These are phyloP conservation scores for Xylaria cubensis DNA, from an alignment of 495 filamentous ascomycete genomes.

Conservation along the genomic window DNA sequence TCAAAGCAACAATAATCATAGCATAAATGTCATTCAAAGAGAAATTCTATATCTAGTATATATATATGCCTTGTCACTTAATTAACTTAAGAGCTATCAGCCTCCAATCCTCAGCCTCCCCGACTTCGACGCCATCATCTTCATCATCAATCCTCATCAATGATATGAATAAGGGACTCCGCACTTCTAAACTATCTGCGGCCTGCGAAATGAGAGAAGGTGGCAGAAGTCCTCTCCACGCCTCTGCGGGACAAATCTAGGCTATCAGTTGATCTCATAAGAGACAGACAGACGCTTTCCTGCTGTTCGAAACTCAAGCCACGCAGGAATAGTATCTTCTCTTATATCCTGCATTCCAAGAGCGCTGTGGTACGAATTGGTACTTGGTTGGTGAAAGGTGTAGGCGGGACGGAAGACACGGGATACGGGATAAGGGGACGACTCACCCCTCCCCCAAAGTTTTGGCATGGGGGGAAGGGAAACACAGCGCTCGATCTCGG, in stretches of 20 bases:
- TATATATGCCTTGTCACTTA: not conserved
- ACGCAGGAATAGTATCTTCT: not conserved
- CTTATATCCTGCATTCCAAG: not conserved
- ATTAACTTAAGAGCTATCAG: not conserved
- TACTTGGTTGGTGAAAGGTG: not conserved
- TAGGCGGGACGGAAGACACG: not conserved
- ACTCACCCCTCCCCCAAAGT: not conserved
- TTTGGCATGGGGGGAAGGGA: not conserved
- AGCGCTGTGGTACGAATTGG: not conserved
- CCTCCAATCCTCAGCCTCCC: not conserved
- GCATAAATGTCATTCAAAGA: not conserved
- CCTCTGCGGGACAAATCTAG: too few relatives aligned
- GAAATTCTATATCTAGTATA: not conserved
- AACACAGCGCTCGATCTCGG: not conserved
- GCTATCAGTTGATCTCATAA: too few relatives aligned
- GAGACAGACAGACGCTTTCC: not conserved
- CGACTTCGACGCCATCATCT: not conserved
- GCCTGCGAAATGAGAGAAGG: not conserved
- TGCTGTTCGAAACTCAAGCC: not conserved
- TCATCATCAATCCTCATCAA: not conserved
- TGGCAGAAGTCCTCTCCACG: too few relatives aligned
- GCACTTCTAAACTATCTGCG: not conserved
- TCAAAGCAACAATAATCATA: too few relatives aligned
- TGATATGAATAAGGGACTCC: not conserved
- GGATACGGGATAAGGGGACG: not conserved